phyloP scores from a whole-genome alignment of 768 basidiomycete genomes.

The Panellus pusillus region DNA sequence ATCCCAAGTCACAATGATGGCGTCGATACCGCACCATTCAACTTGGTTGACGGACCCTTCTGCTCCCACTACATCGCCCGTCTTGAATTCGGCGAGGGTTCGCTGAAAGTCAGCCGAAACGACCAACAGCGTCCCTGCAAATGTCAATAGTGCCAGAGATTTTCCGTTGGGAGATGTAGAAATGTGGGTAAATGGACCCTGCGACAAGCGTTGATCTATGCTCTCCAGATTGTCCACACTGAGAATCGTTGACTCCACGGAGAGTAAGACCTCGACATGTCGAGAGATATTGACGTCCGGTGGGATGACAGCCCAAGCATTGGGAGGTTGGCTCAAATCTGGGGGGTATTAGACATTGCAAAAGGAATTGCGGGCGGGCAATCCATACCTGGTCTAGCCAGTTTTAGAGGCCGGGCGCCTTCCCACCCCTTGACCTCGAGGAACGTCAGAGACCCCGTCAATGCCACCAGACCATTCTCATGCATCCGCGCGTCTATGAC shows the following conservation, averaged over 20 bases:
- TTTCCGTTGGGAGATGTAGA: slow-evolving; percentile 94
- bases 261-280: slow-evolving; percentile 87
- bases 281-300: slow-evolving; percentile 87
- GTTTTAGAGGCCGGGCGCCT: slow-evolving; percentile 66
- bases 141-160: slow-evolving; percentile 81
- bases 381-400: slow-evolving; percentile 74
- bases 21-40: slow-evolving; percentile 97
- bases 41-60: slow-evolving; percentile 67
- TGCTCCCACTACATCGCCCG: slow-evolving; percentile 50
- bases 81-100: slow-evolving; percentile 85
- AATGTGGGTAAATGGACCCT: slow-evolving; percentile 87
- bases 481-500: slow-evolving; percentile 85
- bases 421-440: slow-evolving; percentile 91
- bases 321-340: slow-evolving; percentile 79
- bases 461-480: slow-evolving; percentile 82
- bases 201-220: slow-evolving; percentile 82
- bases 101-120: slow-evolving; percentile 94
- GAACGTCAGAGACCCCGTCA: slow-evolving; percentile 73
- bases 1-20: slow-evolving; percentile 85
- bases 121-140: slow-evolving; percentile 77
- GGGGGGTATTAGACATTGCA: slow-evolving; percentile 7
- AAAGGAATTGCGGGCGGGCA: background rate
- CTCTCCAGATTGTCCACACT: slow-evolving; percentile 87
- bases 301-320: slow-evolving; percentile 86
- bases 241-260: slow-evolving; percentile 76